Evolutionary conservation across 768 basidiomycete species (phyloP).

Genomic region (Russula abietina): DNA sequence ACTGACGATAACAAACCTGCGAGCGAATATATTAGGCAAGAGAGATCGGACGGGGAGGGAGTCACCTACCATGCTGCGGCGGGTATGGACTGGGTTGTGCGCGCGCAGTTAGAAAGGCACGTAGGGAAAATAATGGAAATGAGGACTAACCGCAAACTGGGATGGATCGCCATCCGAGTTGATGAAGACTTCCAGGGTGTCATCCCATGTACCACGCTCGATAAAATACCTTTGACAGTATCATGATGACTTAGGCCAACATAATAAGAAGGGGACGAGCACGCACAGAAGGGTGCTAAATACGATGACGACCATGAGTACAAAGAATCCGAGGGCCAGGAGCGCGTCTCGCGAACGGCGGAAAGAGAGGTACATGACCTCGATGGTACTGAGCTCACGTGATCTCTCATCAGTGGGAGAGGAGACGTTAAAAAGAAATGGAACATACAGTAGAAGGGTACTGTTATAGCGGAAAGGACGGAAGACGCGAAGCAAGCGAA

Average conservation of each 20-base stretch:
- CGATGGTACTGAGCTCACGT: conserved; percentile 55
- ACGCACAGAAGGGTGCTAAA: conserved; percentile 75
- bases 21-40: background rate
- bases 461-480: conserved; percentile 81
- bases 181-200: conserved; percentile 69
- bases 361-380: conserved; percentile 90
- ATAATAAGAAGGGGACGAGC: background rate
- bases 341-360: conserved; percentile 81
- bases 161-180: conserved; percentile 80
- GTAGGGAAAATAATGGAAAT: background rate
- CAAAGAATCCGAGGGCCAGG: conserved; percentile 83
- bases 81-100: conserved; percentile 49
- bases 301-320: conserved; percentile 77
- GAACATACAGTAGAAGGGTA: conserved; percentile 62
- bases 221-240: conserved; percentile 67
- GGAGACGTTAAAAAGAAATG: background rate
- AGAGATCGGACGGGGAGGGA: conserved; percentile 9
- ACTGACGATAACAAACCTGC: conserved; percentile 74
- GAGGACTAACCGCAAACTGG: conserved; percentile 57
- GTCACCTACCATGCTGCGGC: conserved; percentile 68
- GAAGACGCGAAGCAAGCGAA: conserved; percentile 84
- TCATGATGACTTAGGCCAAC: background rate
- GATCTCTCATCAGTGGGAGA: background rate
- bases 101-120: background rate
- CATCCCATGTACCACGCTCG: conserved; percentile 88